Percentiles rank a stretch among this genome's conserved stretches.
These are phyloP conservation scores for Leucosporidium creatinivorum DNA, from an alignment of 768 basidiomycete species.

Conservation along the genomic window DNA sequence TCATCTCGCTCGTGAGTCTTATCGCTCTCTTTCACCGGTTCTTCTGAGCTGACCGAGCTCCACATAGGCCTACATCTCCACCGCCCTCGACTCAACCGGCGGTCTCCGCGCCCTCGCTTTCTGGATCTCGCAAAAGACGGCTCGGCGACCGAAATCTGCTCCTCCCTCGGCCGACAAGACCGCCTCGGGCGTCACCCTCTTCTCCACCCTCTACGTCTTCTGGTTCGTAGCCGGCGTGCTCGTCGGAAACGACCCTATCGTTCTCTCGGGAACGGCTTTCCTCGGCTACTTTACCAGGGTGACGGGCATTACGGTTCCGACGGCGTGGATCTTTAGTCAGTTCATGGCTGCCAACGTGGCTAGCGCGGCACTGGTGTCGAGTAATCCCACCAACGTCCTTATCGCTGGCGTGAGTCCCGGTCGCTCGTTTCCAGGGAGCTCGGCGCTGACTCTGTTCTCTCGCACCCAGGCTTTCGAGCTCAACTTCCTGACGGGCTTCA, in stretches of 20 bases:
- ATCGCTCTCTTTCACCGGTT: background rate
- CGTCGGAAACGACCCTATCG: conserved; percentile 87
- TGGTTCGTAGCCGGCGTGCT: conserved; percentile 58
- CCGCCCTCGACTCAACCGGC: conserved; percentile 83
- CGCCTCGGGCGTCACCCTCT: conserved; percentile 21
- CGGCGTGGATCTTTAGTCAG: conserved; percentile 46
- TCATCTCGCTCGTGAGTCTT: conserved; percentile 62
- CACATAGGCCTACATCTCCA: conserved; percentile 71
- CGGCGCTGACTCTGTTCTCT: background rate
- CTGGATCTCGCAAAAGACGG: conserved; percentile 62
- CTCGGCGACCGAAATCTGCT: conserved; percentile 5
- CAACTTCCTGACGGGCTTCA: conserved; percentile 36
- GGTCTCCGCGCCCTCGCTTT: conserved; percentile 78
- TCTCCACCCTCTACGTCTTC: conserved; percentile 20
- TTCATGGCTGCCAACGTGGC: conserved; percentile 48
- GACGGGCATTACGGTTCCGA: conserved; percentile 46
- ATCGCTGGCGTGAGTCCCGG: conserved; percentile 54
- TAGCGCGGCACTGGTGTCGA: conserved; percentile 60
- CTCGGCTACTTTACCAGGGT: conserved; percentile 77
- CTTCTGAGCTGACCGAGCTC: background rate
- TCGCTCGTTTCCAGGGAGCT: background rate
- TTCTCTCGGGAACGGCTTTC: conserved; percentile 84
- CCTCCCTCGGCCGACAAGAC: conserved; percentile 26
- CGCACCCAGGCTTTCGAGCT: conserved; percentile 31
- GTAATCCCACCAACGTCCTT: conserved; percentile 91